Base-by-base conservation (phyloP, 2,329 filamentous ascomycete species). In the Scolecobasidium constrictum region DNA sequence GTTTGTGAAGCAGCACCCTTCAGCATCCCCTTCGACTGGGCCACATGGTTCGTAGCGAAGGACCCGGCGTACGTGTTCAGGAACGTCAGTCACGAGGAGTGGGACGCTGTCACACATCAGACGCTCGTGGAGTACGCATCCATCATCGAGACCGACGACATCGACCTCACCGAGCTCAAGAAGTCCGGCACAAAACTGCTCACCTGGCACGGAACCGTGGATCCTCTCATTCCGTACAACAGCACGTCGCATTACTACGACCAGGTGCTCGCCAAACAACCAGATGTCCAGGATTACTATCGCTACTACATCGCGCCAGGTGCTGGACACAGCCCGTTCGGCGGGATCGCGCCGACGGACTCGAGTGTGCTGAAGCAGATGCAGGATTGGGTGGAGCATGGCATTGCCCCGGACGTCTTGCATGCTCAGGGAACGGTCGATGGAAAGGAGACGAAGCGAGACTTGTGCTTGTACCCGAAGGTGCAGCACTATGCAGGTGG, bases 301-400 rank as follows among this genome's bases (percentile, higher is more conserved):
- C 5, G 18, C 16, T 18, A 19, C 12, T 36, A 18, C 16, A 18
- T 15, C 5, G 13, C 18, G 34, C 12, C 21, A 16, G 16, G 16
- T 5, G 34, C 16, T 36, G 34, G 18, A 11, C 18, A 36, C 21
- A 16, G 21, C 21, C 16, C 21, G 18, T 36, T 19, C 5, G 34
- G 34, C 4, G 34, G 34, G 5, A 16, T 19, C 4, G 34, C 16
- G 16, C 16, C 9, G 13, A 19, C 18, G 7, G 21, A 16, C 5
- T 36, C 38, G n/a, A 35, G 39, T 33, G 17, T 38, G 13, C 18
- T 43, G 18, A 18, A 21, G 4, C 15, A 15, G 13, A n/a, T 45
- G 22, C n/a, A 33, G 21, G 37, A 45, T 31, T 45, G 42, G 42
- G 42, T 45, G 6, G 42, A 45, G 38, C 33, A 45, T 6, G 37